Conservation (phyloP, 2,329 filamentous ascomycete genomes). For the Phialemonium atrogriseum region DNA sequence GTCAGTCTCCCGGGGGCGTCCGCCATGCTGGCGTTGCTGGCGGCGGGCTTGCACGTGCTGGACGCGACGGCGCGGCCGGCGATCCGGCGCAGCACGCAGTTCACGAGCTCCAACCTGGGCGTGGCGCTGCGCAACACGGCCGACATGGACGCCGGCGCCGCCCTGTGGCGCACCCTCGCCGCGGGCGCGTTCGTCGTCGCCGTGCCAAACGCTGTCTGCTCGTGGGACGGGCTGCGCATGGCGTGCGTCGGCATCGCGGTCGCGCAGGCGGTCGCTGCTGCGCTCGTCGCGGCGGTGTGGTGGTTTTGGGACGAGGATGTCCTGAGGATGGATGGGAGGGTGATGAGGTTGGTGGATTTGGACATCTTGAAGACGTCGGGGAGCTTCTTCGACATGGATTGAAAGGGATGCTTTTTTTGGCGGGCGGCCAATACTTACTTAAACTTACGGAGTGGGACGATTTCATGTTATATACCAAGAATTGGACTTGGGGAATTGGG, state of each 20-base stretch:
- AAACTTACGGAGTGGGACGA: no score
- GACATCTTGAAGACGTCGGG: conserved; percentile 30
- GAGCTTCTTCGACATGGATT: conserved; percentile 39
- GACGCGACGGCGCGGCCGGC: conserved; percentile 32
- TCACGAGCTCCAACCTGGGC: conserved; percentile 37
- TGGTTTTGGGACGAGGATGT: conserved; percentile 33
- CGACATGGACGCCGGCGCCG: conserved; percentile 38
- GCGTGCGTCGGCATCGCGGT: conserved; percentile 32
- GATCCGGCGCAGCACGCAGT: conserved; percentile 38
- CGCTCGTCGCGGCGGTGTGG: conserved; percentile 25
- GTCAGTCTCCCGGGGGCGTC: conserved; percentile 33
- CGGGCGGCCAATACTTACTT: neutral
- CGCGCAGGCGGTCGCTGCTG: conserved; percentile 30
- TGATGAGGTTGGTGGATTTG: conserved; percentile 39
- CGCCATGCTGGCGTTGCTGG: conserved; percentile 38
- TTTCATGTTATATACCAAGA: neutral
- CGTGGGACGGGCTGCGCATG: conserved; percentile 25
- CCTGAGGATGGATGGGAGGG: conserved; percentile 33
- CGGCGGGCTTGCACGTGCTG: conserved; percentile 30
- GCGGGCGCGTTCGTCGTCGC: conserved; percentile 36
- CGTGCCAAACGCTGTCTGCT: conserved; percentile 27
- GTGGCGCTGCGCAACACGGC: conserved; percentile 35
- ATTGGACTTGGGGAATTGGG: neutral
- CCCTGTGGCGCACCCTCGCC: conserved; percentile 29
- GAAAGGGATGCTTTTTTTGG: neutral